phyloP scores from a whole-genome alignment of 345 rosid species.

The Acer negundo region DNA sequence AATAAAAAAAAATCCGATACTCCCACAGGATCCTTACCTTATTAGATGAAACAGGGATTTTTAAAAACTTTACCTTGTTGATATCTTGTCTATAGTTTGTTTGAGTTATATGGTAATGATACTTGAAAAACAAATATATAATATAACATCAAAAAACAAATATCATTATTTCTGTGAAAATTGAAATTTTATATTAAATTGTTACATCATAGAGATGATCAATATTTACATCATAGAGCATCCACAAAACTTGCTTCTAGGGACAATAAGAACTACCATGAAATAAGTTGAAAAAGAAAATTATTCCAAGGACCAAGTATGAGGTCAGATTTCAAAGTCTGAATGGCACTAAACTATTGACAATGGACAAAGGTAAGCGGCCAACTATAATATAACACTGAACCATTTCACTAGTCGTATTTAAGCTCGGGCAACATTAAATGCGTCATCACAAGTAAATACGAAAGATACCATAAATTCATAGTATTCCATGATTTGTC shows the following conservation, averaged over 20 bases:
- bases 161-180: too few species aligned
- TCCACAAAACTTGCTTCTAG: neutral
- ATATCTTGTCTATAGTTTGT: too few species aligned
- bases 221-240: neutral
- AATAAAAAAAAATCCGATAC: too few species aligned
- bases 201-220: neutral
- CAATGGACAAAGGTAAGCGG: neutral
- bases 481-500: neutral
- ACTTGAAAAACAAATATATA: too few species aligned
- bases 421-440: slow-evolving; percentile 4
- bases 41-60: too few species aligned
- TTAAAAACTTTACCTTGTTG: too few species aligned
- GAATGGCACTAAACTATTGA: neutral
- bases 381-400: neutral
- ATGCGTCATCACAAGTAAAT: neutral
- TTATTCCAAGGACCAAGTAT: neutral
- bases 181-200: too few species aligned
- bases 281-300: neutral
- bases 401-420: neutral
- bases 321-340: neutral
- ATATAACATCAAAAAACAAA: neutral
- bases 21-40: too few species aligned
- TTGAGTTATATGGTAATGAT: too few species aligned
- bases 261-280: neutral
- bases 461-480: neutral